Evolutionary conservation across 139 green algal species (phyloP), one percentile per base, ranked within the genome.

Genomic region (Monoraphidium neglectum): DNA sequence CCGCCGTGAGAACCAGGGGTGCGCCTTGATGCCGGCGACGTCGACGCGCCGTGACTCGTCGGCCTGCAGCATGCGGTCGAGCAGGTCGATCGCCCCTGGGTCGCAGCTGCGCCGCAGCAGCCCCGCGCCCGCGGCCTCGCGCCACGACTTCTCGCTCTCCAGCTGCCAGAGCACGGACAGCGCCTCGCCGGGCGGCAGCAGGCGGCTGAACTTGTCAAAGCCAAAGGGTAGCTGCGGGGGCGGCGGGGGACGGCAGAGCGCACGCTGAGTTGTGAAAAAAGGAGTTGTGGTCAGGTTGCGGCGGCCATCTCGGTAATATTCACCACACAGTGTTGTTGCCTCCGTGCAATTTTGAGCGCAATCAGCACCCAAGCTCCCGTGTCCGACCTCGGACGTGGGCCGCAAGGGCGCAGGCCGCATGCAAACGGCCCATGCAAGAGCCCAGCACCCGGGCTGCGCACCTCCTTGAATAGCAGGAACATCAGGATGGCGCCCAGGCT

Each of bases 1-100:
- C 69, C 92, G 90, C 37, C 83, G 83, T 38, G 83, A 67, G 85
- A 97, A 98, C 95, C 95, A 99, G 23, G 91, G 86, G 87, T 98
- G 94, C 30, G 72, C 28, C 61, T 89, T 86, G 82, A 99, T 96
- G 47, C 86, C 83, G 0, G 60, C 49, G 15, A 99, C 91, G 49
- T 65, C 90, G 80, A 97, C 93, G 37, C 92, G 88, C 77, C 90
- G 83, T 1, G 57, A 57, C 68, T 87, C 82, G 61, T 87, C 82
- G 2, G 67, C 40, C 0, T 86, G 38, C 68, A 90, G 81, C 53
- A 90, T 76, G 79, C 86, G 70, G 15, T 80, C 76, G 18, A 89
- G 62, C 46, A 89, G 60, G 70, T 90, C 85, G 8, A 68, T 65
- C 12, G 72, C 72, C 28, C 70, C 72, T 37, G 38, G 15, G 43